A percentile compares a stretch with the other conserved stretches of the same genome.
phyloP scores from a whole-genome alignment of 2,329 filamentous ascomycete species.

The Tolypocladium amazonense region DNA sequence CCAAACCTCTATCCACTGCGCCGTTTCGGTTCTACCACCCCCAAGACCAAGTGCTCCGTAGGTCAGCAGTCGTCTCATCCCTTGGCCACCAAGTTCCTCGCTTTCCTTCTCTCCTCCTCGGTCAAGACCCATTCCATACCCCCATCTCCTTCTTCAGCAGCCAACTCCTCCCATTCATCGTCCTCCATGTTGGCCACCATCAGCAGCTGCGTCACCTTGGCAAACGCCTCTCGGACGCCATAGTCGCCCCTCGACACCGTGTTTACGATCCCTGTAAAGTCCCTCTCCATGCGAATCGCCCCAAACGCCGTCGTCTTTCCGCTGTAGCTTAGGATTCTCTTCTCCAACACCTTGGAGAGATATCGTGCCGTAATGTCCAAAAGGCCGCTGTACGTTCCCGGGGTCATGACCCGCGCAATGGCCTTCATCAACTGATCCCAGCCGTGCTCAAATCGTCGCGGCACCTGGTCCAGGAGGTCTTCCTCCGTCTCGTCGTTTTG shows the following conservation, averaged over 20 bases:
- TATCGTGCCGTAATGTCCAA: slow-evolving; percentile 64
- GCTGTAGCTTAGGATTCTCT: slow-evolving; percentile 71
- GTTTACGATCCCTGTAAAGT: slow-evolving; percentile 65
- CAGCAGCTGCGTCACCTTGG: slow-evolving; percentile 66
- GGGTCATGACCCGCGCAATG: slow-evolving; percentile 73
- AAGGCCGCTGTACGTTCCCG: slow-evolving; percentile 64
- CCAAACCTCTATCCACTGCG: not conserved
- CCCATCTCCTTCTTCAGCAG: slow-evolving; percentile 39
- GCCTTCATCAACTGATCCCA: slow-evolving; percentile 84
- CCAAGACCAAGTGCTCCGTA: not conserved
- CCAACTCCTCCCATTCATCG: slow-evolving; percentile 82
- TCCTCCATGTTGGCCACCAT: slow-evolving; percentile 92
- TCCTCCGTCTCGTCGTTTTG: slow-evolving; percentile 44
- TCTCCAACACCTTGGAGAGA: slow-evolving; percentile 72
- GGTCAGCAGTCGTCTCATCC: slow-evolving; percentile 6
- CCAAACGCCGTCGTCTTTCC: slow-evolving; percentile 73
- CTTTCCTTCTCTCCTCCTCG: slow-evolving; percentile 62
- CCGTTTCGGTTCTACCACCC: not conserved
- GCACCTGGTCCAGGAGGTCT: slow-evolving; percentile 55
- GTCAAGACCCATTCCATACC: slow-evolving; percentile 63
- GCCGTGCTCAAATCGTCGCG: slow-evolving; percentile 68
- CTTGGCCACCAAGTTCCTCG: slow-evolving; percentile 52
- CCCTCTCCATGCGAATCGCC: slow-evolving; percentile 72
- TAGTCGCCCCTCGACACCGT: slow-evolving; percentile 63
- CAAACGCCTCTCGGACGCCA: slow-evolving; percentile 65